Evolutionary conservation across 2,329 filamentous ascomycete genomes (phyloP), one percentile per base, ranked within the genome.

Genomic region (Fusarium sulawesiense): DNA sequence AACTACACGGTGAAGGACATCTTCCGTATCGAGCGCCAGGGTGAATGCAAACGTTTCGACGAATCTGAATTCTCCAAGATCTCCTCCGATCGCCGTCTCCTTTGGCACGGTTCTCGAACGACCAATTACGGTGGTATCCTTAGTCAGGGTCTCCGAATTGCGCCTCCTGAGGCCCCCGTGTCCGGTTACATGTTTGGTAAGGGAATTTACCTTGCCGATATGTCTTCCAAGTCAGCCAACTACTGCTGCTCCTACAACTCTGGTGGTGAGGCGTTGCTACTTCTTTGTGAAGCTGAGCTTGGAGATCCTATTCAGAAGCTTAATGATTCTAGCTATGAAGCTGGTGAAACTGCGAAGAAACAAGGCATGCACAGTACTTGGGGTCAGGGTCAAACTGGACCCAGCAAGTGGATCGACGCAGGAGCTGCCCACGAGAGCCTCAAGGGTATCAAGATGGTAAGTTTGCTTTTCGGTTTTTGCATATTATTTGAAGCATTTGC

Each of bases 91-190:
- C 88, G 91, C 25, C 89, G 92, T 20, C 88, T 97, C 2, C 85
- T 97, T 4, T 97, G 94, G 94, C 94, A 97, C 77, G 93, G 94
- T 18, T 94, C 92, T 18, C 89, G 93, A 34, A 87, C 86, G 32
- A 96, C 92, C 55, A 97, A 97, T 78, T 97, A 91, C 71, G 93
- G 91, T 75, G 94, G 93, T 76, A 97, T 97, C 63, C 87, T 97
- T 44, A 92, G 89, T 60, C 93, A 97, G 79, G 94, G 94, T 70
- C 86, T 97, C 9, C 91, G 93, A n/a, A 97, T 97, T 70, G 94
- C 94, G 9, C 94, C 94, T 0, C 91, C 91, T 0, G 91, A 97
- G 78, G 93, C 93, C 0, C 94, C 93, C 0, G 89, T 89, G 0
- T 87, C 85, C 7, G 93, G 93, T 2, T 94, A 95, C 82, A 95